Percentiles rank a stretch among this genome's conserved stretches.
phyloP scores from a whole-genome alignment of 23 red algal genomes.

The Cyanidium caldarium region DNA sequence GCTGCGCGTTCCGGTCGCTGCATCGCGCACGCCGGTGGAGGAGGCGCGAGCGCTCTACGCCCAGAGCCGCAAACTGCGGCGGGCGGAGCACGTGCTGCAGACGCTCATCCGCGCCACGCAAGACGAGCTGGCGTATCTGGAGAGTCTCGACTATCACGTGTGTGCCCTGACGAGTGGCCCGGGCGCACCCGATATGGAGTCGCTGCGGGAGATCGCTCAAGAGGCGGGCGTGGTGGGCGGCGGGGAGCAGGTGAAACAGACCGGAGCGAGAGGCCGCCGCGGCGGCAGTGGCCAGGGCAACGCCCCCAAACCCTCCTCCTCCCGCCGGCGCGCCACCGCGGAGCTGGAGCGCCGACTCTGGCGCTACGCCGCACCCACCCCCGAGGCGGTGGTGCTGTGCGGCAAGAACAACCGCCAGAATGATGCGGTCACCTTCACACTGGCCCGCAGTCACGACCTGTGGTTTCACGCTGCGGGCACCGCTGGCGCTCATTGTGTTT shows the following conservation, averaged over 20 bases:
- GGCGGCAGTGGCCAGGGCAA: not conserved
- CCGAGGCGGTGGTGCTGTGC: not conserved
- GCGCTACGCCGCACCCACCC: not conserved
- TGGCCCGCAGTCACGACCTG: not conserved
- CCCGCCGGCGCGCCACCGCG: not conserved
- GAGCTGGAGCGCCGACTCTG: not conserved
- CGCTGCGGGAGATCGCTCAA: not conserved
- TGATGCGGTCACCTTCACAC: not conserved
- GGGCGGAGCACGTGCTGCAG: not conserved
- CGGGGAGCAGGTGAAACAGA: no score
- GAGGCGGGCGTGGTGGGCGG: not conserved
- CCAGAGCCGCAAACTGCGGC: conserved; percentile 6
- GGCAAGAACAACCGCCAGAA: conserved; percentile 3
- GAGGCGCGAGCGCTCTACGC: not conserved
- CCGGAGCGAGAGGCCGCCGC: no score
- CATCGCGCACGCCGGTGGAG: not conserved
- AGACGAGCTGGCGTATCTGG: not conserved
- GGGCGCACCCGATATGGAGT: not conserved
- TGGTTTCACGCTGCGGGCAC: not conserved
- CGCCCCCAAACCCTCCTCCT: not conserved
- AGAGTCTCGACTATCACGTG: not conserved
- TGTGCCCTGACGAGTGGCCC: not conserved
- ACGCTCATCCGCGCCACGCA: not conserved
- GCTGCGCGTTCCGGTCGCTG: not conserved
- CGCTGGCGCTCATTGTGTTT: not conserved